Evolutionary conservation across 345 rosid genomes (phyloP).

Genomic region (Populus pruinosa): DNA sequence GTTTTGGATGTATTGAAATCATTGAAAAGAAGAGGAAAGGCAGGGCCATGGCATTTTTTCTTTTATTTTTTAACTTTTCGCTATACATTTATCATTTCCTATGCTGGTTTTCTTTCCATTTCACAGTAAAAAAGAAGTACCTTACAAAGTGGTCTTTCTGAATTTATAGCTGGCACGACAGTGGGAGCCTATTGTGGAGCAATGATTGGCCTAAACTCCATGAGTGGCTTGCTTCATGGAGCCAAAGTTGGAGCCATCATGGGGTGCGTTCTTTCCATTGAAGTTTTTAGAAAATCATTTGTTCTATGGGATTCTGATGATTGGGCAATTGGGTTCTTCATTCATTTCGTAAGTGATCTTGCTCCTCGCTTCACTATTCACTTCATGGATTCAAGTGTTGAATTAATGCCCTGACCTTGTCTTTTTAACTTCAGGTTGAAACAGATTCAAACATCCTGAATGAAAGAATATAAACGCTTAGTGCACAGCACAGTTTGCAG

Average conservation of each 20-base stretch:
- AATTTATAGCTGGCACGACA: constrained; percentile 26
- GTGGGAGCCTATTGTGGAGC: constrained; percentile 28
- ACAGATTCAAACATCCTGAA: not conserved
- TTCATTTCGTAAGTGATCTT: constrained; percentile 17
- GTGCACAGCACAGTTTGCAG: not conserved
- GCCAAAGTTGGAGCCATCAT: constrained; percentile 26
- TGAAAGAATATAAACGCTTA: not conserved
- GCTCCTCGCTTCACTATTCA: not conserved
- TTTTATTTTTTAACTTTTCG: no score
- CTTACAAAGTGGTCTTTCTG: not conserved
- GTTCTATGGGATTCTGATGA: constrained; percentile 17
- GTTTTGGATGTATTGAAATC: no score
- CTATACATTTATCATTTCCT: no score
- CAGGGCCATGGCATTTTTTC: no score
- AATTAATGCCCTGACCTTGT: not conserved
- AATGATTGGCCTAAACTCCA: constrained; percentile 22
- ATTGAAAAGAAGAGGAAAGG: no score
- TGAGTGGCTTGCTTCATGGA: constrained; percentile 25
- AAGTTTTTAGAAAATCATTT: constrained; percentile 13
- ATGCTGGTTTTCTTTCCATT: not conserved
- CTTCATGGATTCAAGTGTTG: not conserved
- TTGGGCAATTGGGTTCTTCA: not conserved
- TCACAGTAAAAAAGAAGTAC: no score
- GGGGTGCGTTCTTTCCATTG: constrained; percentile 22
- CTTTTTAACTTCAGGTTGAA: not conserved